Base-by-base conservation (phyloP, 345 rosid genomes). In the Eucalyptus virginea region DNA sequence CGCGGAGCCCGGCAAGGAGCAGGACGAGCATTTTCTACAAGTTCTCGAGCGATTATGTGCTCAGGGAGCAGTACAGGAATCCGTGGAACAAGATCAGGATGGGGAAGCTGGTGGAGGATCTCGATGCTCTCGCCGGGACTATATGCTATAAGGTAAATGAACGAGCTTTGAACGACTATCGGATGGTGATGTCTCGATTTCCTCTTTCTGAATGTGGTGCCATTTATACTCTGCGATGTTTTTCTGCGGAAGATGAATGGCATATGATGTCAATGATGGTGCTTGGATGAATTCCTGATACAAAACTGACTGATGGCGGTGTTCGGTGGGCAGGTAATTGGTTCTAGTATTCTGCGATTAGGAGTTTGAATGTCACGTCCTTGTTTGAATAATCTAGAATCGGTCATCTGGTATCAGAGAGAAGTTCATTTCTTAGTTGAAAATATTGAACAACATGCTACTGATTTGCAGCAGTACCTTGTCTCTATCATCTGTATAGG, bases 81-180 rank as follows among this genome's bases (percentile, higher is more conserved):
- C 98, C 98, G n/a, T 97, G 99, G 99, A 94, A 97, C 86, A 93
- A 95, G 93, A 90, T 97, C 89, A 95, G 98, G 88, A 94, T 92
- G 89, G 98, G 98, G 81, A 96, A 96, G 91, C 90, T 96, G 93
- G 93, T 97, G 89, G 99, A 97, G 90, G 99, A 97, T 92, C 99
- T 96, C 89, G 98, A 97, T 92, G 98, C 99, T 91, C 98, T 97
- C 54, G 99, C 98, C 67, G 99, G 99, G 62, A 96, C 99, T 30
- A 94, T 97, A 89, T 93, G 98, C 86, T 96, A 92, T 54, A 97
- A 96, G 98, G 99, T 97, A 88, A 26, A 28, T 44, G 16, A 44
- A 32, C 47, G 12, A 2, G 65, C 65, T 58, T 58, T 26, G 65
- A 58, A 58, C 30, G 2, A 5, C 40, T 16, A n/a, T 8, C 3